phyloP scores from a whole-genome alignment of 257 asterid species.

The Gynochthodes officinalis region DNA sequence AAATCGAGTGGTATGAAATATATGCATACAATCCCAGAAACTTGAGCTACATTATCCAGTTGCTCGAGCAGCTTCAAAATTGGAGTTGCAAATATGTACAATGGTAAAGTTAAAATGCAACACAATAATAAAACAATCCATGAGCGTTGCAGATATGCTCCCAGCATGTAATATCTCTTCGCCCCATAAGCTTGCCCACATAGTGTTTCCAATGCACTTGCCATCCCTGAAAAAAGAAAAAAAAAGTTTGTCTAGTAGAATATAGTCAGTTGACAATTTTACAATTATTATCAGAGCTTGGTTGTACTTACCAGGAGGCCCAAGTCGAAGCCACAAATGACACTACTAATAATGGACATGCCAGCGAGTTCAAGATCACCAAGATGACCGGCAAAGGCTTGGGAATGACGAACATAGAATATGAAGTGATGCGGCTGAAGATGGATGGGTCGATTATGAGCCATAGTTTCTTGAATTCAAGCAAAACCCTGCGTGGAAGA shows the following conservation, averaged over 20 bases:
- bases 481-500: constrained; percentile 2
- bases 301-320: constrained; percentile 80
- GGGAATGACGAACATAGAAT: constrained; percentile 69
- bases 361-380: constrained; percentile 88
- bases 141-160: constrained; percentile 75
- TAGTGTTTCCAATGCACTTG: constrained; percentile 83
- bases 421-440: constrained; percentile 65
- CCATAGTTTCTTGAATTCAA: constrained; percentile 81
- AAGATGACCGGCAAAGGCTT: constrained; percentile 88
- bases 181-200: constrained; percentile 96
- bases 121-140: constrained; percentile 55
- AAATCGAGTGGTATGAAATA: constrained; percentile 71
- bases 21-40: constrained; percentile 55
- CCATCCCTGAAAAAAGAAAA: constrained; percentile 93
- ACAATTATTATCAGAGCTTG: no score
- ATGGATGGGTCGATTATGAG: constrained; percentile 78
- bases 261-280: no score
- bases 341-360: constrained; percentile 62
- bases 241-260: no score
- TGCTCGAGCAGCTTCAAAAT: constrained; percentile 60
- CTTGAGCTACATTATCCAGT: constrained; percentile 67
- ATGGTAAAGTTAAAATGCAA: constrained; percentile 43
- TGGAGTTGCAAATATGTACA: constrained; percentile 57
- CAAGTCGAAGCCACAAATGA: constrained; percentile 65
- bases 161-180: constrained; percentile 68